Conservation (phyloP, 129 eudicot genomes). For the Mikania micrantha region DNA sequence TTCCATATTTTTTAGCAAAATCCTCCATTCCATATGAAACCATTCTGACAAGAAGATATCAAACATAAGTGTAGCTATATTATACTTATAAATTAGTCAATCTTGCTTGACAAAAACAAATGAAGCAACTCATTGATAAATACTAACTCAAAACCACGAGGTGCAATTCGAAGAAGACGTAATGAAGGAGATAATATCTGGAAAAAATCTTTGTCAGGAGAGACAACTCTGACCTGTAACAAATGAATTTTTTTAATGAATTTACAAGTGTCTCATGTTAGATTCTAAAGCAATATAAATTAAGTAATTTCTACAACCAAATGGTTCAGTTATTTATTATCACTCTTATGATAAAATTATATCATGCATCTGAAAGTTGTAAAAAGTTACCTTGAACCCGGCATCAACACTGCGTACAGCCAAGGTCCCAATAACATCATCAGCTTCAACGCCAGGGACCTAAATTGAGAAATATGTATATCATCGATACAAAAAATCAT, state of each 20-base stretch:
- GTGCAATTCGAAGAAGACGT: conserved; percentile 89
- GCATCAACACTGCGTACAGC: conserved; percentile 73
- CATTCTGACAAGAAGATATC: conserved; percentile 51
- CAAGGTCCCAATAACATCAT: conserved; percentile 97
- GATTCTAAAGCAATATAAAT: background rate
- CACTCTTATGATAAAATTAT: background rate
- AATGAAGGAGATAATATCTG: conserved; percentile 95
- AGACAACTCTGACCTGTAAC: conserved; percentile 90
- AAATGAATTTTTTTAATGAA: background rate
- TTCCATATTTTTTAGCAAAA: conserved; percentile 77
- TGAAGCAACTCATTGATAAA: conserved; percentile 2
- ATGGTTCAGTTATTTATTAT: background rate
- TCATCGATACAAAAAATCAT: conserved; percentile 15
- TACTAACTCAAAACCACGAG: conserved; percentile 95
- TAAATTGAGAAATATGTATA: conserved; percentile 23
- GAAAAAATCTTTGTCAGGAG: conserved; percentile 97
- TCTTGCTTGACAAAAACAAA: background rate
- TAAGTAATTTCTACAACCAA: background rate
- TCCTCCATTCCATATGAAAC: conserved; percentile 95
- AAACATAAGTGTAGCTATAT: background rate
- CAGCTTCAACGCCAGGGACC: conserved; percentile 99
- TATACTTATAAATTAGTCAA: background rate
- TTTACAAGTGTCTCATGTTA: background rate
- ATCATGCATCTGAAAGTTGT: conserved; percentile 7
- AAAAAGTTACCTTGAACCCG: conserved; percentile 68